Percentiles rank a stretch among this genome's conserved stretches.
Evolutionary conservation across 2,329 filamentous ascomycete species (phyloP).

Genomic region (Botrytis hyacinthi): DNA sequence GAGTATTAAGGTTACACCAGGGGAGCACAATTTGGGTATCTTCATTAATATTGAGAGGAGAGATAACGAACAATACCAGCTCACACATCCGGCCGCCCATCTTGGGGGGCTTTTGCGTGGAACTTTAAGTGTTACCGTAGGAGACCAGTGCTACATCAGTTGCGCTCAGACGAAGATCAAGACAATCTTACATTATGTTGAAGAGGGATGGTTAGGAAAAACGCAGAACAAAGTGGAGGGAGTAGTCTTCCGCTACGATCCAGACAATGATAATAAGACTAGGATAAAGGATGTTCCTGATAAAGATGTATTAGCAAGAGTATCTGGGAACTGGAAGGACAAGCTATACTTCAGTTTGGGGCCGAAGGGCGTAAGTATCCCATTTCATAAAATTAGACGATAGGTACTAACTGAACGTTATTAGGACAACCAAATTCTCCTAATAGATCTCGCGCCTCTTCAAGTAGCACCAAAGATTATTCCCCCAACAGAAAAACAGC

Average conservation of each 20-base stretch:
- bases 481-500: conserved; percentile 74
- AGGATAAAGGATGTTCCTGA: conserved; percentile 84
- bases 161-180: conserved; percentile 91
- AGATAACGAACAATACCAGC: conserved; percentile 86
- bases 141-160: conserved; percentile 83
- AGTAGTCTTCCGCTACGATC: conserved; percentile 86
- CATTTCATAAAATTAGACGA: conserved; percentile 22
- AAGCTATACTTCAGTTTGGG: conserved; percentile 62
- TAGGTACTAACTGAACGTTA: conserved; percentile 37
- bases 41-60: conserved; percentile 82
- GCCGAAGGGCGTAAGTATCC: conserved; percentile 53
- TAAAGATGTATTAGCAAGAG: conserved; percentile 74
- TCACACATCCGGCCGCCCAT: conserved; percentile 92
- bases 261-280: conserved; percentile 75
- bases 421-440: conserved; percentile 62
- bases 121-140: conserved; percentile 83
- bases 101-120: conserved; percentile 85
- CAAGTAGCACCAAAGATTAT: conserved; percentile 74
- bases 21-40: conserved; percentile 92
- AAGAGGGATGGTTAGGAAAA: conserved; percentile 92
- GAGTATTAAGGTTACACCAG: conserved; percentile 84
- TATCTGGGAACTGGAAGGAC: conserved; percentile 85
- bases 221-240: conserved; percentile 90
- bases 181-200: conserved; percentile 86
- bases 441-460: conserved; percentile 87